phyloP scores from a whole-genome alignment of 257 asterid species.

The Solanum pimpinellifolium region DNA sequence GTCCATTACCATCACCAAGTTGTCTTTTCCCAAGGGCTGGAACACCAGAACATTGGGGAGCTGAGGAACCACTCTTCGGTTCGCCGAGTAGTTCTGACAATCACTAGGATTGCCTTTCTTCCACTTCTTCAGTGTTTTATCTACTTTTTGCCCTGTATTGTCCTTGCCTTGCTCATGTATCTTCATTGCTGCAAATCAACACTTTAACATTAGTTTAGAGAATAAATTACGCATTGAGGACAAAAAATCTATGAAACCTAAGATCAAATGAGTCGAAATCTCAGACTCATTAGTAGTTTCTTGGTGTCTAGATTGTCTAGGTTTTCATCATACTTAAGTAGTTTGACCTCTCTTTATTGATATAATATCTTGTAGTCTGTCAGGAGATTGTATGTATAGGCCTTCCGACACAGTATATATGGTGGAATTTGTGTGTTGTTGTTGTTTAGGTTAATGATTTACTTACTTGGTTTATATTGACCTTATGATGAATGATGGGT shows the following conservation, averaged over 20 bases:
- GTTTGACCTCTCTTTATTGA: not conserved
- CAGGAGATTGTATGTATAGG: not conserved
- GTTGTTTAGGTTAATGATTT: not conserved
- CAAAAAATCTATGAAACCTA: not conserved
- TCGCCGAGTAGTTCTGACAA: not conserved
- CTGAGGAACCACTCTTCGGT: not conserved
- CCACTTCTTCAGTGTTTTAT: too few relatives aligned
- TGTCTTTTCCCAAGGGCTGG: not conserved
- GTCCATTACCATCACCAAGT: not conserved
- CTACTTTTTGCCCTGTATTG: not conserved
- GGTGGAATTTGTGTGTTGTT: not conserved
- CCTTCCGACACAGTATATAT: not conserved
- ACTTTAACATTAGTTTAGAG: not conserved
- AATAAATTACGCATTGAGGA: not conserved
- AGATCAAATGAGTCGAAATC: not conserved
- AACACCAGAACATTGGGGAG: not conserved
- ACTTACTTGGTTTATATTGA: not conserved
- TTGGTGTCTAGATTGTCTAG: not conserved
- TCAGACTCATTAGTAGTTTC: not conserved
- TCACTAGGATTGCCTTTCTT: not conserved
- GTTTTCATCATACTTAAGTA: not conserved
- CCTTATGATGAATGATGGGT: not conserved
- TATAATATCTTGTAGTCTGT: not conserved
- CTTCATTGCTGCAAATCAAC: not conserved
- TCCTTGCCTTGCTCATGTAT: not conserved